Evolutionary conservation across 2,329 filamentous ascomycete species (phyloP).

Genomic region (Cladosporium sp.): DNA sequence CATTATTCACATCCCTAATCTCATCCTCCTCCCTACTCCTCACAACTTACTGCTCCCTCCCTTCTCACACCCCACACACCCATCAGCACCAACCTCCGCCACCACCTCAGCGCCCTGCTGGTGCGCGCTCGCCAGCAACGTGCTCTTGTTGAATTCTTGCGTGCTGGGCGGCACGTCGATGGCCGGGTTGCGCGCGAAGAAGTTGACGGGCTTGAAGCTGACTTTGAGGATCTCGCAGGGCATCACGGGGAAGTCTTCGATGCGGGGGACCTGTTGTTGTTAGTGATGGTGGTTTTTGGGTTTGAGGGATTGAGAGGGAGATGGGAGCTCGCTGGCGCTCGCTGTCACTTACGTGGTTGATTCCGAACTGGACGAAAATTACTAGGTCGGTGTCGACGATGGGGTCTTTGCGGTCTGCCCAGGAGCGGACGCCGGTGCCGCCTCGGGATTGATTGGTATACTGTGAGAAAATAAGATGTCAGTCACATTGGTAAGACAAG

Average conservation of each 20-base stretch:
- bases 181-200: constrained; percentile 60
- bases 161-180: constrained; percentile 56
- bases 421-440: constrained; percentile 48
- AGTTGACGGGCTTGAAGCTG: constrained; percentile 60
- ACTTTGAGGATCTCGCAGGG: constrained; percentile 59
- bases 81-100: constrained; percentile 38
- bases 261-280: constrained; percentile 44
- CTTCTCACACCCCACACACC: constrained; percentile 25
- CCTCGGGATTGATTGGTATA: constrained; percentile 62
- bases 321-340: too few relatives aligned
- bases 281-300: not conserved
- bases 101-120: constrained; percentile 35
- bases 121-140: constrained; percentile 34
- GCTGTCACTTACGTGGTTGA: constrained; percentile 49
- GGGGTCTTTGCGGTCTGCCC: constrained; percentile 54
- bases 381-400: constrained; percentile 59
- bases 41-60: constrained; percentile 11
- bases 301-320: not conserved
- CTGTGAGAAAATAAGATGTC: not conserved
- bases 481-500: not conserved
- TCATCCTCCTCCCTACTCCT: not conserved
- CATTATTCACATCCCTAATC: not conserved
- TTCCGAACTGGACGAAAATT: constrained; percentile 58
- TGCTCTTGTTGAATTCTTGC: constrained; percentile 49
- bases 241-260: constrained; percentile 62